Conservation (phyloP, 192 early-diverging fungal species). For the Coemansia sp. region DNA sequence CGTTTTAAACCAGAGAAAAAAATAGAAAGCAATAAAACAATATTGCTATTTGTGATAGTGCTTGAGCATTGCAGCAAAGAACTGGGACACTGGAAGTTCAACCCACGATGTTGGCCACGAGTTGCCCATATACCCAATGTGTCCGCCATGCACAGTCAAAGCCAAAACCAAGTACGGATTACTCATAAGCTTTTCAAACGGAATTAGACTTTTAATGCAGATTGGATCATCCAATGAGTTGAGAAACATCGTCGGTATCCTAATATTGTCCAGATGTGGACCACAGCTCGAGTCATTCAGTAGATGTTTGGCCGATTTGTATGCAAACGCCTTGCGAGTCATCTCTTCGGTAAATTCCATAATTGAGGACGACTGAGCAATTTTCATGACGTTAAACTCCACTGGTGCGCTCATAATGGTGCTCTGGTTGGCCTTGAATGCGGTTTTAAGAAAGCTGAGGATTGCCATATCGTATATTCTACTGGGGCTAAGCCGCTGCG, state of each 20-base stretch:
- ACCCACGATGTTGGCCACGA: conserved; percentile 49
- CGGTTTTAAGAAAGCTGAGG: conserved; percentile 54
- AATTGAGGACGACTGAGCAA: conserved; percentile 60
- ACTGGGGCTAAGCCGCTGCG: conserved; percentile 54
- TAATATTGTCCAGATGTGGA: conserved; percentile 60
- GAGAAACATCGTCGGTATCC: conserved; percentile 79
- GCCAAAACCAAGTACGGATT: conserved; percentile 84
- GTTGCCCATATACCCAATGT: conserved; percentile 71
- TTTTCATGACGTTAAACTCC: conserved; percentile 49
- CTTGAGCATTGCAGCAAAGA: conserved; percentile 39
- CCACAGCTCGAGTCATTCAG: conserved; percentile 64
- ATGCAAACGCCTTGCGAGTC: conserved; percentile 74
- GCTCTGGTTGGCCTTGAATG: conserved; percentile 45
- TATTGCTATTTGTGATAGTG: conserved; percentile 12
- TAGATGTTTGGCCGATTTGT: conserved; percentile 79
- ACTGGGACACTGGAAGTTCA: conserved; percentile 46
- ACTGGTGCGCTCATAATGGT: conserved; percentile 43
- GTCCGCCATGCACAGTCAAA: conserved; percentile 78
- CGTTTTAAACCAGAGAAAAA: background rate
- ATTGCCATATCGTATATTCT: conserved; percentile 57
- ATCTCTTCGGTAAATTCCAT: conserved; percentile 82
- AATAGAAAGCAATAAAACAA: background rate
- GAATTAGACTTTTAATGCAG: conserved; percentile 62
- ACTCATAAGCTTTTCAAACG: conserved; percentile 63
- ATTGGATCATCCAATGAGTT: conserved; percentile 91